Conservation (phyloP, 345 rosid species). For the Salix exigua region DNA sequence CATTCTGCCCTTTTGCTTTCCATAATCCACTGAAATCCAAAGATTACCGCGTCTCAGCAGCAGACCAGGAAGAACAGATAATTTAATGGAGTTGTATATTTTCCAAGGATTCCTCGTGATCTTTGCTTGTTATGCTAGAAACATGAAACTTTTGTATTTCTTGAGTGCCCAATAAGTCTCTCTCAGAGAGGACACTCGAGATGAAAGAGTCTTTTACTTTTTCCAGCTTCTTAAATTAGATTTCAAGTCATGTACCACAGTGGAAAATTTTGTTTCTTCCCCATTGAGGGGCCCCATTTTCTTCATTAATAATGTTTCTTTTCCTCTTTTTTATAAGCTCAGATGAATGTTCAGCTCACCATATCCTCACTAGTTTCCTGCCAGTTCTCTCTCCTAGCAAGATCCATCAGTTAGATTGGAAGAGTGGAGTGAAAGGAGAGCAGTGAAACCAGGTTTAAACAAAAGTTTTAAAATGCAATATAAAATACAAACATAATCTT, state of each 20-base stretch:
- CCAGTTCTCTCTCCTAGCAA: background rate
- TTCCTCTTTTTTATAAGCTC: background rate
- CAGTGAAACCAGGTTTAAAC: background rate
- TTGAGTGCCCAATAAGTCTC: background rate
- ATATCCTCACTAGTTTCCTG: background rate
- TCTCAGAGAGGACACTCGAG: background rate
- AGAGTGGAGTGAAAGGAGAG: background rate
- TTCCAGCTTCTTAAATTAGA: background rate
- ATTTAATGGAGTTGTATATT: conserved; percentile 19
- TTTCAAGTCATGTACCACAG: background rate
- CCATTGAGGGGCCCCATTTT: background rate
- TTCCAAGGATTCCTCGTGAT: background rate
- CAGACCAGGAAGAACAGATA: conserved; percentile 6
- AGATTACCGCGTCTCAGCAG: background rate
- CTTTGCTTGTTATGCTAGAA: conserved; percentile 8
- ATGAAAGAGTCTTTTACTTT: background rate
- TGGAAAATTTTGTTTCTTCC: background rate
- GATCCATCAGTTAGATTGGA: background rate
- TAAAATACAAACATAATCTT: too few species aligned
- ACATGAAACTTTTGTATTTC: conserved; percentile 5
- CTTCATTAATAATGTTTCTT: background rate
- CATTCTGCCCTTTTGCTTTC: background rate
- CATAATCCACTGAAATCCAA: background rate
- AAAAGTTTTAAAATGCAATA: too few species aligned
- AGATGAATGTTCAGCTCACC: background rate